Percentiles rank a stretch among this genome's conserved stretches.
These are phyloP conservation scores for Macrophomina pseudophaseolina DNA, from an alignment of 2,329 filamentous ascomycete genomes.

Conservation along the genomic window DNA sequence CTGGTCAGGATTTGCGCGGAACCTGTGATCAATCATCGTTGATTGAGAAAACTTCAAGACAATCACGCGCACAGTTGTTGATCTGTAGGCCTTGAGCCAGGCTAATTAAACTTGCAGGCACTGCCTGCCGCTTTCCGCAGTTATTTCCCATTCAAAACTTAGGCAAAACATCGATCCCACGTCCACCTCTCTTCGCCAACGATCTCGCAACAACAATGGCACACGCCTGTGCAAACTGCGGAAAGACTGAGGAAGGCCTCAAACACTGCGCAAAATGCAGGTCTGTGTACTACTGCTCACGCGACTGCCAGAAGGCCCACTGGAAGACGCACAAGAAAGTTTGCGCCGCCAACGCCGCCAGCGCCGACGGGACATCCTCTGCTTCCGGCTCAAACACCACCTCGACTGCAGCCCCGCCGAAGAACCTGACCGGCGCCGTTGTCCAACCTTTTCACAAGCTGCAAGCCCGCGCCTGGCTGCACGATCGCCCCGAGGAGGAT, in stretches of 20 bases:
- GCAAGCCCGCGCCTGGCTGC: constrained; percentile 34
- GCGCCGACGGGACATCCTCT: background rate
- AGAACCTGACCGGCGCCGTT: constrained; percentile 31
- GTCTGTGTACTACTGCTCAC: constrained; percentile 38
- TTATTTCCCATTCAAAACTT: too few species aligned
- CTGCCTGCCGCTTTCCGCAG: too few species aligned
- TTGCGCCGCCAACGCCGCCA: constrained; percentile 28
- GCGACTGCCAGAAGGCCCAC: constrained; percentile 41
- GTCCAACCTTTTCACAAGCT: constrained; percentile 35
- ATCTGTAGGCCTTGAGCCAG: too few species aligned
- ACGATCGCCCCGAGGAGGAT: constrained; percentile 35
- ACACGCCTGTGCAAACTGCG: constrained; percentile 36
- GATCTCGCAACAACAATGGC: background rate
- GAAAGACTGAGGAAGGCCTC: constrained; percentile 32
- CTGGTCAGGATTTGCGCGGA: too few species aligned
- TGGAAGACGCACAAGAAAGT: constrained; percentile 43
- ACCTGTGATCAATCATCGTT: too few species aligned
- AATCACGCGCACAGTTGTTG: too few species aligned
- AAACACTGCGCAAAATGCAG: constrained; percentile 40
- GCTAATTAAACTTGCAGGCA: too few species aligned
- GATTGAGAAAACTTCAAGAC: too few species aligned
- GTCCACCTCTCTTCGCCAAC: too few species aligned
- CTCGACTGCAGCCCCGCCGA: constrained; percentile 10
- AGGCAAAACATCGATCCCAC: too few species aligned
- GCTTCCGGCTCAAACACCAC: constrained; percentile 6